phyloP scores from a whole-genome alignment of 1,139 yeast species.

The Geotrichum carabidarum region DNA sequence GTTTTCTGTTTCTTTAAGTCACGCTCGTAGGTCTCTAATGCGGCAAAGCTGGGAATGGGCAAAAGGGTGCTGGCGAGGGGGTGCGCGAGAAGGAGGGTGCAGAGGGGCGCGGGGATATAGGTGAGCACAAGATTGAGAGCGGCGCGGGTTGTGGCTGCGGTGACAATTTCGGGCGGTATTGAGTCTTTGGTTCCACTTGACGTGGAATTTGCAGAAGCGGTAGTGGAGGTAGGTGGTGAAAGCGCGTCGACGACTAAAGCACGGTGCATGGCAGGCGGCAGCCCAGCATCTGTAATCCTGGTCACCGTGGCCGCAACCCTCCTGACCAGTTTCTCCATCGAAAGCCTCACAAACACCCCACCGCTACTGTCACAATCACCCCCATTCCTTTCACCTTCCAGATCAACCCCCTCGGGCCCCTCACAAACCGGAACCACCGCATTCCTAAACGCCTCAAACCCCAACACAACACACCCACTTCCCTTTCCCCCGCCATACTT shows the following conservation, averaged over 20 bases:
- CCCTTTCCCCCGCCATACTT: constrained; percentile 4
- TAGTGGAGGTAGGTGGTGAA: constrained; percentile 23
- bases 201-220: neutral
- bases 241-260: constrained; percentile 23
- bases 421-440: constrained; percentile 9
- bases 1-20: constrained; percentile 22
- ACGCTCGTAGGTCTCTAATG: constrained; percentile 23
- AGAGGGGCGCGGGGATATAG: constrained; percentile 30
- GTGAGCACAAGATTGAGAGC: constrained; percentile 32
- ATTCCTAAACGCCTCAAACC: constrained; percentile 3
- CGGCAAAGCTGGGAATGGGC: constrained; percentile 23
- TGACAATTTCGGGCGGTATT: constrained; percentile 15
- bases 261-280: constrained; percentile 22
- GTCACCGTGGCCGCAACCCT: constrained; percentile 24
- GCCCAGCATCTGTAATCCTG: constrained; percentile 20
- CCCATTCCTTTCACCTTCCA: neutral
- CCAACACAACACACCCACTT: constrained; percentile 4
- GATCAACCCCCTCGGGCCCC: neutral
- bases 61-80: too few relatives aligned
- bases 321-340: constrained; percentile 22
- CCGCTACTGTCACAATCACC: neutral
- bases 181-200: too few relatives aligned
- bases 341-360: constrained; percentile 24
- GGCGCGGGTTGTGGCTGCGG: constrained; percentile 26
- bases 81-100: constrained; percentile 20